Evolutionary conservation across 2,329 filamentous ascomycete genomes (phyloP), one percentile per base, ranked within the genome.

Genomic region (Cladosporium sp.): DNA sequence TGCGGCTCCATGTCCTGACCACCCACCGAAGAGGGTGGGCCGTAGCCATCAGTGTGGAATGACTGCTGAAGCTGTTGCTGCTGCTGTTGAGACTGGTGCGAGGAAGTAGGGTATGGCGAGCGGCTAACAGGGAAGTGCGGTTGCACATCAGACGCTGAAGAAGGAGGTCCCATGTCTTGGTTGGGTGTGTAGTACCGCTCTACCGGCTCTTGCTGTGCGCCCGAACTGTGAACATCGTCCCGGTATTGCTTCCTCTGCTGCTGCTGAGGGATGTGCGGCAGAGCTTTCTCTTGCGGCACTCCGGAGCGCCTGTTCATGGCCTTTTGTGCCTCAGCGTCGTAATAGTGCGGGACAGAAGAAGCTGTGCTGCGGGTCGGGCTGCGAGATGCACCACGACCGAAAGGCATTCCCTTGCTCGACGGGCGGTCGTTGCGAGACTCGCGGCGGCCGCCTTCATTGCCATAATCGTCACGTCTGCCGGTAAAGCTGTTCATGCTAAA

Each of bases 341-440:
- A 80, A 60, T 80, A 76, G 7, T 78, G 76, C 8, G 80, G 80
- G 36, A 81, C 77, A 36, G 75, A 78, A 68, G 75, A 78, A 68
- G 79, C 77, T 4, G 80, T 83, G 67, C 78, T 80, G 70, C 79
- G 79, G 73, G 80, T 83, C 60, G 80, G 80, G 66, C 78, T 79
- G 51, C 79, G 75, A 36, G 78, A 80, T 41, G 78, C 74, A 44
- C 79, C 79, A 26, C 78, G 78, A 3, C 81, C 81, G 68, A 81
- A 82, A 5, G 78, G 78, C 77, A 80, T 80, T 38, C 75, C 76
- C 69, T 79, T 69, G 65, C 74, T 77, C 34, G 71, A 70, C 11
- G 74, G 75, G 47, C 76, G 71, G 71, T 77, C 72, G 62, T 58
- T 59, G 32, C 65, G 61, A 24, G 61, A 64, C 64, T 55, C 62